Base-by-base conservation (phyloP, 2,329 filamentous ascomycete species). In the Cladophialophora exuberans region DNA sequence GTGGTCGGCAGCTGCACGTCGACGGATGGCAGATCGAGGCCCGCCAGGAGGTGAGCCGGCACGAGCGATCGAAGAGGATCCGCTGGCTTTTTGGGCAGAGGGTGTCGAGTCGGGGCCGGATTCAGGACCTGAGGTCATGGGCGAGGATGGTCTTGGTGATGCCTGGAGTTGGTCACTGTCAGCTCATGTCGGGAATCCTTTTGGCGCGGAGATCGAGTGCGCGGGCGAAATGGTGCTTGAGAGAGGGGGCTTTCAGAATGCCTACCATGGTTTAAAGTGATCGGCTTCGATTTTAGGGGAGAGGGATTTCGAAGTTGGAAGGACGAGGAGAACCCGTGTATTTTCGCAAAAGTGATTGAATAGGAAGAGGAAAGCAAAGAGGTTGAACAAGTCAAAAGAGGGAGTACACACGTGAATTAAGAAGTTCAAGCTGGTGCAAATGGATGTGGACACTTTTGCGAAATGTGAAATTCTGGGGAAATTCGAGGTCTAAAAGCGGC, bases 1-100 rank as follows among this genome's bases (percentile, higher is more conserved):
- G 79, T 96, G 89, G 74, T 97, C 94, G 67, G 93, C 93, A 25
- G 94, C 94, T 38, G 94, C 93, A 72, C 94, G 90, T 73, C 94
- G 87, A 74, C 94, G 87, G 77, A 99, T 95, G 60, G 91, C 93
- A 65, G 93, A 96, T 73, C 94, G 91, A 69, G 94, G 91, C 66
- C 94, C 94, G 64, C 94, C 94, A 22, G 94, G 94, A 61, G 91
- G 88, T 45, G 93, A 96, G 25, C 89, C 87, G 53, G 90, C 86
- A 63, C 93, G 90, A 69, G 83, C 85, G 69, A 86, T 83, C 70
- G 83, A 85, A 57, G 85, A 81, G 74, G 88, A 89, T 56, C 83
- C 83, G 65, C 83, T 80, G 64, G 80, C 79, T 64, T 81, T 79
- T 57, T 79, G 76, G 63, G 77, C 72, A 61, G 73, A 73, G 48